Evolutionary conservation across 768 basidiomycete genomes (phyloP).

Genomic region (Boletus rubroflammeus): DNA sequence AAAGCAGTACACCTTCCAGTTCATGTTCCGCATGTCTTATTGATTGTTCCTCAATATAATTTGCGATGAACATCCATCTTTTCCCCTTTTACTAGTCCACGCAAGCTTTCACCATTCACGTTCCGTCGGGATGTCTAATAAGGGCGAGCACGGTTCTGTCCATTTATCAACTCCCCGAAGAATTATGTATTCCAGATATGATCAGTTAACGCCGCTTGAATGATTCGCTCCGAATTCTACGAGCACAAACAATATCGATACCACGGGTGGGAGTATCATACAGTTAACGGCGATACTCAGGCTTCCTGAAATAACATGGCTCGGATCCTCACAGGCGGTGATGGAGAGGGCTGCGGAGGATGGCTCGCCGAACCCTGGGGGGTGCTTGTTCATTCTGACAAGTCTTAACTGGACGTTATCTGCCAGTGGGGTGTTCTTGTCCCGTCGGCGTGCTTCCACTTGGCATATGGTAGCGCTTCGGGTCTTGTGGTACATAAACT

Average conservation of each 20-base stretch:
- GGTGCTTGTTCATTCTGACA: not conserved
- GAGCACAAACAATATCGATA: not conserved
- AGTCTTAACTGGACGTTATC: not conserved
- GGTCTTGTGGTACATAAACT: not conserved
- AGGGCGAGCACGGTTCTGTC: not conserved
- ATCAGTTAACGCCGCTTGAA: constrained; percentile 7
- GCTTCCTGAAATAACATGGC: not conserved
- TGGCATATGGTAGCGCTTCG: not conserved
- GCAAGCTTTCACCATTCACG: not conserved
- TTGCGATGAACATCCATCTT: constrained; percentile 2
- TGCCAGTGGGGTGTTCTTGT: not conserved
- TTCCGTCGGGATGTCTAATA: constrained; percentile 3
- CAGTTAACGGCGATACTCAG: not conserved
- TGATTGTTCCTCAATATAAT: constrained; percentile 20
- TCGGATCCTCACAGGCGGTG: not conserved
- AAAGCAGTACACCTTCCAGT: constrained; percentile 97
- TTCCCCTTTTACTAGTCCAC: not conserved
- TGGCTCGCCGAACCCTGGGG: not conserved
- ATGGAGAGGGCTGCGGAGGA: not conserved
- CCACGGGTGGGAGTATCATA: not conserved
- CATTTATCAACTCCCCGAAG: not conserved
- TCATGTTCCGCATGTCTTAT: constrained; percentile 75
- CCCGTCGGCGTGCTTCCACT: not conserved
- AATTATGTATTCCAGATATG: not conserved
- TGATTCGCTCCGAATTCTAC: not conserved